These are phyloP conservation scores for Liquidambar formosana DNA, from an alignment of 164 flowering plant species.

Conservation along the genomic window DNA sequence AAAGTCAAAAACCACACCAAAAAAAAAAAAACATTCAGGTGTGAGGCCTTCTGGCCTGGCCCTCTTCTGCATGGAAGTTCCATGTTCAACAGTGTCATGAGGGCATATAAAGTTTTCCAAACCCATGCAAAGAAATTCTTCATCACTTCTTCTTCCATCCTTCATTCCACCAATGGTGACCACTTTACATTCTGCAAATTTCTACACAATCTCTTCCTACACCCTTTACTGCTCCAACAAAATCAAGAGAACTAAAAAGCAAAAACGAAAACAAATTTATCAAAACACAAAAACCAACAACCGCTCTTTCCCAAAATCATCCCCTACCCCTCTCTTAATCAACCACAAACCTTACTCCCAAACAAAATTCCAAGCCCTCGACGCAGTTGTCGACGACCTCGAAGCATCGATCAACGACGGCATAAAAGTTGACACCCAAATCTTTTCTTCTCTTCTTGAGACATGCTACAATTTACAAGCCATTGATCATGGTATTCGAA, in stretches of 20 bases:
- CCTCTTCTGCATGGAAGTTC: no score
- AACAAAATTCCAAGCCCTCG: slow-evolving; percentile 64
- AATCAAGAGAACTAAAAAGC: slow-evolving; percentile 22
- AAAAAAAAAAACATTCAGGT: no score
- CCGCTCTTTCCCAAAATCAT: slow-evolving; percentile 33
- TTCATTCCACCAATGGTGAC: slow-evolving; percentile 11
- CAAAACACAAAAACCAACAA: slow-evolving; percentile 6
- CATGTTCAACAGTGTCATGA: no score
- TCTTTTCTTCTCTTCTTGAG: slow-evolving; percentile 70
- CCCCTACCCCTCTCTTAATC: slow-evolving; percentile 61
- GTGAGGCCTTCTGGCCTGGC: no score
- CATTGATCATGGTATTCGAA: slow-evolving; percentile 45
- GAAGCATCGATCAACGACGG: slow-evolving; percentile 50
- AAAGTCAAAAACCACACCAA: no score
- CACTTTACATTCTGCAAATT: slow-evolving; percentile 3
- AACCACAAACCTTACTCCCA: slow-evolving; percentile 30
- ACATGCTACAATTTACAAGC: slow-evolving; percentile 60
- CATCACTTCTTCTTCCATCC: no score
- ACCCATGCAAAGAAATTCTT: no score
- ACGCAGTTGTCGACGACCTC: slow-evolving; percentile 52
- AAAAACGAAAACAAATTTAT: slow-evolving; percentile 11
- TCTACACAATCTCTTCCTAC: background rate
- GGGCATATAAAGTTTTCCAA: no score
- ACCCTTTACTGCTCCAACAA: slow-evolving; percentile 14
- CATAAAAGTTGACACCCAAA: slow-evolving; percentile 47